Evolutionary conservation across 2,329 filamentous ascomycete genomes (phyloP), one percentile per base, ranked within the genome.

Genomic region (Dactylellina leptospora): DNA sequence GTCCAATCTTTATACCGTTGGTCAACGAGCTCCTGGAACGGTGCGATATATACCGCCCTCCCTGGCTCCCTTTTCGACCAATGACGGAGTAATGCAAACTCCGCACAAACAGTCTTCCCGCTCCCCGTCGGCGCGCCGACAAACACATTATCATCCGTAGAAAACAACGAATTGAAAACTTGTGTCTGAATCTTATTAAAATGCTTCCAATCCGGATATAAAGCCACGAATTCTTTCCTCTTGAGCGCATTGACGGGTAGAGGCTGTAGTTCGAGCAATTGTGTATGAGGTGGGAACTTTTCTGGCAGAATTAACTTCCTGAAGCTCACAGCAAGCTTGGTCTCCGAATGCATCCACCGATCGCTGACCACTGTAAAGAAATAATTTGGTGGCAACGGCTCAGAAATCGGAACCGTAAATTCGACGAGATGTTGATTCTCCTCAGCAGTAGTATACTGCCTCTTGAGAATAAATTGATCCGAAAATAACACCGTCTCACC

Each of bases 151-250:
- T 97, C 92, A 78, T 97, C 91, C 0, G 91, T 90, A 50, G 90
- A 89, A 79, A 91, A 97, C 0, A 99, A 82, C 0, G 93, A 92
- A 78, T 96, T 96, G 83, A 97, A 99, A 0, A 92, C 91, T 79
- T 99, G 95, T 0, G 95, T 97, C 80, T 99, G 96, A 10, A 99
- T 90, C 79, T 95, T 95, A 83, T 99, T 99, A 84, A 99, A 99
- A 74, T 90, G 87, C 62, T 87, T 85, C 88, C 92, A 96, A 27
- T 89, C 84, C 2, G 91, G 88, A 78, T 97, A 99, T 18, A 99
- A 82, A 22, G 86, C 85, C 70, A 90, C 85, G 77, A 90, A 96
- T 74, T 96, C 92, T 74, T 90, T 87, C 18, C 86, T 86, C 84
- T 97, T 97, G 62, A 99, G 82, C 0, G 93, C 93, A 45, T 92